These are phyloP conservation scores for Colletotrichum acutatum DNA, from an alignment of 2,329 filamentous ascomycete species.

Conservation along the genomic window DNA sequence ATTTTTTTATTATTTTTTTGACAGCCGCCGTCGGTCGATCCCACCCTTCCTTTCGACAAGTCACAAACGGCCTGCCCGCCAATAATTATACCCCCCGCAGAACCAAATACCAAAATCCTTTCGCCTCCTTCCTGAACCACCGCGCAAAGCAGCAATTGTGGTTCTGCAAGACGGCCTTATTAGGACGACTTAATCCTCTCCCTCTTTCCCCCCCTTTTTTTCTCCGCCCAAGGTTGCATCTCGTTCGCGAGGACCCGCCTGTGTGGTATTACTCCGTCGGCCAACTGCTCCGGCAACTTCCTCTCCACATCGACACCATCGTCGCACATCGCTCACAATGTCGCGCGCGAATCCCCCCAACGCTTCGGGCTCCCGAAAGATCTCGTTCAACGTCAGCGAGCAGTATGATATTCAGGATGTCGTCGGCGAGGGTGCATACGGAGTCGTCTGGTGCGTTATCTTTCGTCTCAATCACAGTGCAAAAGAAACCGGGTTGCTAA, in stretches of 20 bases:
- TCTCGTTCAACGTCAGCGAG: conserved; percentile 99
- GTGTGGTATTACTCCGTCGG: conserved; percentile 13
- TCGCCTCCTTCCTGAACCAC: conserved; percentile 25
- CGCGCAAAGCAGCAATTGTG: conserved; percentile 21
- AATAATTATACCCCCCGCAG: conserved; percentile 32
- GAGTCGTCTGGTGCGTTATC: conserved; percentile 88
- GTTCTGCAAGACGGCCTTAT: conserved; percentile 24
- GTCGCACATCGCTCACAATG: conserved; percentile 51
- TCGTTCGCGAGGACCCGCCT: conserved; percentile 28
- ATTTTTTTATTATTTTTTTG: not conserved
- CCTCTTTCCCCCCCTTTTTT: conserved; percentile 14
- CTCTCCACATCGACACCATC: conserved; percentile 22
- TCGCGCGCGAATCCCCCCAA: conserved; percentile 68
- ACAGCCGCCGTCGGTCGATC: conserved; percentile 31
- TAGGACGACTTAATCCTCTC: conserved; percentile 30
- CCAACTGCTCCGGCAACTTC: conserved; percentile 11
- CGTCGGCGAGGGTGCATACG: conserved; percentile 97
- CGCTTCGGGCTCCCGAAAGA: conserved; percentile 82
- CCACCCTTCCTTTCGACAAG: conserved; percentile 26
- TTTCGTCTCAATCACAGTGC: conserved; percentile 10
- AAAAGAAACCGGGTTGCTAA: conserved; percentile 8
- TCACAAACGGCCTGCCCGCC: conserved; percentile 22
- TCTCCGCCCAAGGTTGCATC: conserved; percentile 21
- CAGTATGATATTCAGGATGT: conserved; percentile 99
- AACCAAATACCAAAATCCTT: conserved; percentile 19